phyloP scores from a whole-genome alignment of 2,329 filamentous ascomycete species.

The Fusarium annulatum region DNA sequence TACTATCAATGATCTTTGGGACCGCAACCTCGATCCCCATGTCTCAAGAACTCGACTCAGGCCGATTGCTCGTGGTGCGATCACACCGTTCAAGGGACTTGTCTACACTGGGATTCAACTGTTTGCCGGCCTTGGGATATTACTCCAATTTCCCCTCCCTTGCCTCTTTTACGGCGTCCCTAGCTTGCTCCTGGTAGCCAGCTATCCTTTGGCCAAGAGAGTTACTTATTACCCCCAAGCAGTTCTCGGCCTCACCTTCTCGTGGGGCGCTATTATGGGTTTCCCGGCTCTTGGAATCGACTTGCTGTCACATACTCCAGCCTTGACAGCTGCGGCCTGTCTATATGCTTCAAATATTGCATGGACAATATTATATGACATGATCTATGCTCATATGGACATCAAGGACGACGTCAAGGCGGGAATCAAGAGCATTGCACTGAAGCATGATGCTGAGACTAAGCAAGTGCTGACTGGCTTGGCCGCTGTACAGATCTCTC shows the following conservation, averaged over 20 bases:
- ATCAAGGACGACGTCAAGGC: constrained; percentile 86
- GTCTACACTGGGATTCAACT: constrained; percentile 81
- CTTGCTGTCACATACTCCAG: constrained; percentile 71
- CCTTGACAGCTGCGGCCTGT: constrained; percentile 72
- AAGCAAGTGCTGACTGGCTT: constrained; percentile 80
- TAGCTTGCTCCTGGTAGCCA: constrained; percentile 76
- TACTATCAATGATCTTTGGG: constrained; percentile 91
- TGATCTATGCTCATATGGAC: constrained; percentile 95
- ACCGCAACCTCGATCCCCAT: constrained; percentile 85
- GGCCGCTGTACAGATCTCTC: constrained; percentile 73
- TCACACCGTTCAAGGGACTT: constrained; percentile 77
- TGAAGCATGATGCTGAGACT: constrained; percentile 81
- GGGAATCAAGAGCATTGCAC: constrained; percentile 88
- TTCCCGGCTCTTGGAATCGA: constrained; percentile 86
- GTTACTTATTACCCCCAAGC: constrained; percentile 89
- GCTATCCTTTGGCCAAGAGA: constrained; percentile 86
- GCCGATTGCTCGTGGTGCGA: constrained; percentile 82
- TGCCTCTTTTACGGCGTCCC: constrained; percentile 85
- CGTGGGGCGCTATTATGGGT: constrained; percentile 89
- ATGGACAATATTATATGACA: constrained; percentile 91
- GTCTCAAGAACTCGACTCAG: constrained; percentile 80
- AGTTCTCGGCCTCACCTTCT: constrained; percentile 85
- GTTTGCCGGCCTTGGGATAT: constrained; percentile 75
- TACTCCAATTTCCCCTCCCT: constrained; percentile 78
- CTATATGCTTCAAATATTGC: constrained; percentile 83